These are phyloP conservation scores for Parmelia sp. DNA, from an alignment of 495 filamentous ascomycete species.

Conservation along the genomic window DNA sequence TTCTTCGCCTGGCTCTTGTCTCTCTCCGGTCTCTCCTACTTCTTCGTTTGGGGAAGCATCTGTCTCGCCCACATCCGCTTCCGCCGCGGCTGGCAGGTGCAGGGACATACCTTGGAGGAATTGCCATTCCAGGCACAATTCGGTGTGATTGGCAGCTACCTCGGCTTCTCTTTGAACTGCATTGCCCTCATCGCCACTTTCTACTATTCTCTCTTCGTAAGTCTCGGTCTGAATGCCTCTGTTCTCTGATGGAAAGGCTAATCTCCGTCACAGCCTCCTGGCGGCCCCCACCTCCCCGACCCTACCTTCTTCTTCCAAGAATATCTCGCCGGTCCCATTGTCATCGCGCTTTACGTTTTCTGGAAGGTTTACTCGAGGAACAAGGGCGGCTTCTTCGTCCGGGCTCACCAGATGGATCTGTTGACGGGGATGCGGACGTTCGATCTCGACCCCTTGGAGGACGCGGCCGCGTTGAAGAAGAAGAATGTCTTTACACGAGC, in stretches of 20 bases:
- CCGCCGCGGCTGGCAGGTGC: constrained; percentile 50
- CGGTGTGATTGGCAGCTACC: constrained; percentile 60
- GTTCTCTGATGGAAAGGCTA: not conserved
- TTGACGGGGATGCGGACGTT: constrained; percentile 24
- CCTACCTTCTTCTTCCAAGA: constrained; percentile 55
- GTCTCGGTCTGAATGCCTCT: too few species aligned
- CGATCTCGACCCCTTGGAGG: constrained; percentile 22
- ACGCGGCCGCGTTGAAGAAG: constrained; percentile 8
- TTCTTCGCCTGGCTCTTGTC: constrained; percentile 61
- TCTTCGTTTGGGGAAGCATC: constrained; percentile 70
- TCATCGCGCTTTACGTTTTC: constrained; percentile 40
- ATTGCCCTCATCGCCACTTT: constrained; percentile 60
- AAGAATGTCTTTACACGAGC: constrained; percentile 11
- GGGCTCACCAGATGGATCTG: constrained; percentile 24
- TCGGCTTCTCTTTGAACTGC: constrained; percentile 55
- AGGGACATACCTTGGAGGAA: constrained; percentile 59
- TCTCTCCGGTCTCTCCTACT: constrained; percentile 56
- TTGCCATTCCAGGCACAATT: constrained; percentile 61
- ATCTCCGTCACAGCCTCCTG: constrained; percentile 39
- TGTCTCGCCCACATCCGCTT: constrained; percentile 70
- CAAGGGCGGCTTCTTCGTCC: constrained; percentile 19
- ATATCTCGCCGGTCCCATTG: constrained; percentile 55
- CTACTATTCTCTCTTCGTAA: constrained; percentile 42
- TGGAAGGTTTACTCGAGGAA: constrained; percentile 32
- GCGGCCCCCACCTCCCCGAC: constrained; percentile 35